Evolutionary conservation across 768 basidiomycete genomes (phyloP).

Genomic region (Trametes gibbosa): DNA sequence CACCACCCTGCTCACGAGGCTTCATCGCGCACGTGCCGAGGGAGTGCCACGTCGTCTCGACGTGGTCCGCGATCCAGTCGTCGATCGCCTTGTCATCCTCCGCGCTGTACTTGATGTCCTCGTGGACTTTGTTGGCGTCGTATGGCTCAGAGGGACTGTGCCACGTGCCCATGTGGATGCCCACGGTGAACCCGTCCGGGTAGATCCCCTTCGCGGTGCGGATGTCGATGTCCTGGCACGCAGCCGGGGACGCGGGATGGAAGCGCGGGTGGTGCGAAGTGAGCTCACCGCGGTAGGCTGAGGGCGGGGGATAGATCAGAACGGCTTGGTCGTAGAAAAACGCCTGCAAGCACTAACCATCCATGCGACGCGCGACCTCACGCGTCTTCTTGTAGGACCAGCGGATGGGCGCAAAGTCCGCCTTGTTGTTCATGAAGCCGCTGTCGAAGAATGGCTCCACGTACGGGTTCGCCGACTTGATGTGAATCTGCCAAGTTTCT

Average conservation of each 20-base stretch:
- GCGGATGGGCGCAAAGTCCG: slow-evolving; percentile 71
- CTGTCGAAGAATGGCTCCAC: slow-evolving; percentile 62
- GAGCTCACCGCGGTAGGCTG: slow-evolving; percentile 70
- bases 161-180: slow-evolving; percentile 74
- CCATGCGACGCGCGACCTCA: slow-evolving; percentile 70
- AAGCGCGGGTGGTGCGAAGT: slow-evolving; percentile 73
- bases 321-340: background rate
- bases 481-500: slow-evolving; percentile 48
- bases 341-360: slow-evolving; percentile 37
- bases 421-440: slow-evolving; percentile 80
- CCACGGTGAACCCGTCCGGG: slow-evolving; percentile 61
- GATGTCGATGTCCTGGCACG: slow-evolving; percentile 61
- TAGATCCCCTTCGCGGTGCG: slow-evolving; percentile 60
- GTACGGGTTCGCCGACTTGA: slow-evolving; percentile 59
- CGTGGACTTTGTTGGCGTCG: slow-evolving; percentile 54
- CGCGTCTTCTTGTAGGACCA: slow-evolving; percentile 80
- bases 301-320: background rate
- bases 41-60: slow-evolving; percentile 79
- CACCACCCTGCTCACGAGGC: slow-evolving; percentile 61
- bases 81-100: slow-evolving; percentile 75
- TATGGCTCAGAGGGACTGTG: slow-evolving; percentile 55
- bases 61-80: slow-evolving; percentile 66
- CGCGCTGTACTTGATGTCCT: slow-evolving; percentile 62
- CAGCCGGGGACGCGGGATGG: slow-evolving; percentile 66
- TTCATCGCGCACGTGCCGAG: slow-evolving; percentile 60